Conservation (phyloP, 2,329 filamentous ascomycete genomes). For the Aureobasidium namibiae region DNA sequence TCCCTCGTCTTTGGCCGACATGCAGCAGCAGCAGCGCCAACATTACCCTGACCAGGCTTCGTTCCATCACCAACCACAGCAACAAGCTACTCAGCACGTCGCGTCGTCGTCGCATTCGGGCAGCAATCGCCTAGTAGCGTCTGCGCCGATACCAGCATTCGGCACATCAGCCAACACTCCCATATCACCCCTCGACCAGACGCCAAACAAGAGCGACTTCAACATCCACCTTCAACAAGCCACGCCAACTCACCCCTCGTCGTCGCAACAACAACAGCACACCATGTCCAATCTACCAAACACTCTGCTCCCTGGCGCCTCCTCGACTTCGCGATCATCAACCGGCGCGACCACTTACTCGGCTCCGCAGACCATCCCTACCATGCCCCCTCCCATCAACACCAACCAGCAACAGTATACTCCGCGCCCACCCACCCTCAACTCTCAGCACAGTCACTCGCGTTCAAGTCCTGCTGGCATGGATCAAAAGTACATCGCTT, state of each 20-base stretch:
- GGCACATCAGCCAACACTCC: not conserved
- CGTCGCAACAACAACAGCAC: not conserved
- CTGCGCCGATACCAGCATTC: not conserved
- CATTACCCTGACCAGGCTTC: not conserved
- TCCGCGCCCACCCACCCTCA: constrained; percentile 55
- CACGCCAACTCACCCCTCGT: constrained; percentile 22
- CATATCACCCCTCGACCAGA: constrained; percentile 27
- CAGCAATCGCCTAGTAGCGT: not conserved
- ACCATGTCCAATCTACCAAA: constrained; percentile 43
- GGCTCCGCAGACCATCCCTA: constrained; percentile 47
- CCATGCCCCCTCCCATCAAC: constrained; percentile 41
- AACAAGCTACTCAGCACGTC: not conserved
- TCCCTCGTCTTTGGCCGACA: not conserved
- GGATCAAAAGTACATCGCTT: constrained; percentile 55
- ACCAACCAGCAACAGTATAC: constrained; percentile 52
- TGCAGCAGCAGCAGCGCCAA: not conserved
- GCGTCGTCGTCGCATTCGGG: not conserved
- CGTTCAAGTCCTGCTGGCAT: constrained; percentile 69
- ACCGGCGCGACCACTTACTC: constrained; percentile 39
- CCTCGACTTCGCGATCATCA: constrained; percentile 18
- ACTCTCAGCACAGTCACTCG: constrained; percentile 67
- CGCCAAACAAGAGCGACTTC: constrained; percentile 39
- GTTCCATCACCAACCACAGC: not conserved
- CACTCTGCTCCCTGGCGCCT: constrained; percentile 48
- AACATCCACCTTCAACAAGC: constrained; percentile 53